Evolutionary conservation across 768 basidiomycete genomes (phyloP), one percentile per base, ranked within the genome.

Genomic region (Russula foetens): DNA sequence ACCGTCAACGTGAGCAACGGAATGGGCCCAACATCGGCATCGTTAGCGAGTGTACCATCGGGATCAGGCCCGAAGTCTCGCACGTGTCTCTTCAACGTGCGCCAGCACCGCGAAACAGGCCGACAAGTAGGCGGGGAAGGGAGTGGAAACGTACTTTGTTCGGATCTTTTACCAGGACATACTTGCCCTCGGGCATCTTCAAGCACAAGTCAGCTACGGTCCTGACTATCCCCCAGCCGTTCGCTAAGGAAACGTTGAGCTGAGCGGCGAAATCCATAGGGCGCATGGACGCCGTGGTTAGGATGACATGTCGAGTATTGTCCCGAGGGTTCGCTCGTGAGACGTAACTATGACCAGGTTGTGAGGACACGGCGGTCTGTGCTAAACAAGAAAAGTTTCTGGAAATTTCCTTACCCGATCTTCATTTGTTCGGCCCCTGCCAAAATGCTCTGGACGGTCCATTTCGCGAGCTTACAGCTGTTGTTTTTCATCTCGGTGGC

Each of bases 401-500:
- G 9, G 35, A 51, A 53, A 58, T 43, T 48, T 47, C 86, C 35
- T 59, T 66, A 96, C 92, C 95, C 96, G 70, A 98, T 92, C 77
- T 98, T 99, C 86, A 98, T 88, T 62, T 86, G 75, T 53, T 98
- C 97, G 23, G 94, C 96, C 46, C 97, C 97, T 46, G 97, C 93
- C 38, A 99, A 78, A 41, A 98, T 80, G 70, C 90, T 90, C 77
- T 98, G 94, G 19, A 98, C 91, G 0, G 96, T 87, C 94, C 96
- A 99, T 69, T 96, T 89, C 21, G 95, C 94, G 29, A 99, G 81
- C 73, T 99, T 99, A 76, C 88, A 94, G 67, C 88, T 91, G 76
- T 99, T 99, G 75, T 99, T 99, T 79, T 98, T 99, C 97, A 98
- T 98, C 79, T 99, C 97, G 26, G 92, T 95, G 38, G 97, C 93